Base-by-base conservation (phyloP, 2,329 filamentous ascomycete species). In the Endothia cerciana region DNA sequence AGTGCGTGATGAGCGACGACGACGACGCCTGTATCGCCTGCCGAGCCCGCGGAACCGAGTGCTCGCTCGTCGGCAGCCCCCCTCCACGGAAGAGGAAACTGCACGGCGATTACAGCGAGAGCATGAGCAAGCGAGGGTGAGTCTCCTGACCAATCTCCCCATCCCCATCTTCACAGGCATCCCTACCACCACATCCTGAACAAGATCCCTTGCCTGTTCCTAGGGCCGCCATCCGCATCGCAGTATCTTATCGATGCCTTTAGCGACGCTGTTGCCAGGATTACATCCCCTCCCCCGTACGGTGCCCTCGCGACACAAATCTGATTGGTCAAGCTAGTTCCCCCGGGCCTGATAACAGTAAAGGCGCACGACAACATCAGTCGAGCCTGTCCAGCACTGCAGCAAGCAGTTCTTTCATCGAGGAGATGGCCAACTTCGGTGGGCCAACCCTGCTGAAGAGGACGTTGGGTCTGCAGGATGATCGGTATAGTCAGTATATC, bases 401-500 rank as follows among this genome's bases (percentile, higher is more conserved):
- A 68, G 85, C 82, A 65, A 89, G 86, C 76, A 86, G 80, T 74
- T 89, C 87, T 59, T 81, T 90, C 68, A 81, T 89, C 68, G 87
- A 90, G 79, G 88, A 90, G 70, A 89, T 90, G 86, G 87, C 88
- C 75, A 89, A 90, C 75, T 86, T 90, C 72, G 87, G 87, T 68
- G 87, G 87, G 47, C 86, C 87, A 62, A 88, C 86, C 65, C 80
- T 89, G 72, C 81, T 91, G 65, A 89, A 89, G 76, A 84, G 87
- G 74, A 90, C 89, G 19, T 81, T 95, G 65, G 92, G 92, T 67
- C 83, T 95, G 70, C 91, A 94, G 75, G 82, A 87, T 73, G 89
- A 92, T 76, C 88, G 91, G 68, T 93, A 91, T 76, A 93, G 91
- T 78, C 90, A 92, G 77, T 92, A 94, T 74, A 92, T 95, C 71